Evolutionary conservation across 2,329 filamentous ascomycete species (phyloP).

Genomic region (Microcera coccophila): DNA sequence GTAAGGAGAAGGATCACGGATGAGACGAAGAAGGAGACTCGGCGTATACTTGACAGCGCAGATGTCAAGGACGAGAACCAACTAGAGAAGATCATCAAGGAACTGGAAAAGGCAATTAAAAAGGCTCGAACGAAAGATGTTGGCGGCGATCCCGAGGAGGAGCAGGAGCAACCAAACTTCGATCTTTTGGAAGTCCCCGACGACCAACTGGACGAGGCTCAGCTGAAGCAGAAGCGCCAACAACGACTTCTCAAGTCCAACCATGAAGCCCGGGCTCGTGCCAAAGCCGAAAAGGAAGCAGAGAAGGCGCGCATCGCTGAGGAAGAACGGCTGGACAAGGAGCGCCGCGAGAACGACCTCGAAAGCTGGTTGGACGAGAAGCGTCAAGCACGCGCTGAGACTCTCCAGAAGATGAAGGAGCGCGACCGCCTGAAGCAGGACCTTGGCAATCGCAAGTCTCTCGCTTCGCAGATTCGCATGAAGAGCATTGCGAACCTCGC

Average conservation of each 20-base stretch:
- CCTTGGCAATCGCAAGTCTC: slow-evolving; percentile 91
- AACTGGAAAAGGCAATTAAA: slow-evolving; percentile 85
- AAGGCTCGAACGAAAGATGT: slow-evolving; percentile 92
- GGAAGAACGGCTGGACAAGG: slow-evolving; percentile 76
- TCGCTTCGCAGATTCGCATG: slow-evolving; percentile 96
- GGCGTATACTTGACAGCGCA: slow-evolving; percentile 79
- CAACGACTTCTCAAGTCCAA: slow-evolving; percentile 93
- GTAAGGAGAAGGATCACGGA: slow-evolving; percentile 68
- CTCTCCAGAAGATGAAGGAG: slow-evolving; percentile 83
- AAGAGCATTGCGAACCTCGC: slow-evolving; percentile 95
- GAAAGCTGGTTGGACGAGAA: slow-evolving; percentile 85
- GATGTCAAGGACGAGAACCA: slow-evolving; percentile 89
- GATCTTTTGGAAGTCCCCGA: slow-evolving; percentile 85
- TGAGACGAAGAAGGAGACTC: slow-evolving; percentile 86
- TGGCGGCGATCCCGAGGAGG: slow-evolving; percentile 74
- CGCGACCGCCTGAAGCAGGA: slow-evolving; percentile 90
- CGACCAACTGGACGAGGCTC: slow-evolving; percentile 87
- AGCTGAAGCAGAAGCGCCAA: slow-evolving; percentile 86
- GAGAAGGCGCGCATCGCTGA: slow-evolving; percentile 83
- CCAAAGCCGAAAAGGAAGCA: slow-evolving; percentile 91
- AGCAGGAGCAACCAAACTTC: slow-evolving; percentile 79
- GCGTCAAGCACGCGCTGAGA: slow-evolving; percentile 64
- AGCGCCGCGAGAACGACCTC: slow-evolving; percentile 77
- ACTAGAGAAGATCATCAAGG: slow-evolving; percentile 78
- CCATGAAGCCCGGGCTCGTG: slow-evolving; percentile 85